Conservation (phyloP, 805 yeast species). For the Candida patagonica region DNA sequence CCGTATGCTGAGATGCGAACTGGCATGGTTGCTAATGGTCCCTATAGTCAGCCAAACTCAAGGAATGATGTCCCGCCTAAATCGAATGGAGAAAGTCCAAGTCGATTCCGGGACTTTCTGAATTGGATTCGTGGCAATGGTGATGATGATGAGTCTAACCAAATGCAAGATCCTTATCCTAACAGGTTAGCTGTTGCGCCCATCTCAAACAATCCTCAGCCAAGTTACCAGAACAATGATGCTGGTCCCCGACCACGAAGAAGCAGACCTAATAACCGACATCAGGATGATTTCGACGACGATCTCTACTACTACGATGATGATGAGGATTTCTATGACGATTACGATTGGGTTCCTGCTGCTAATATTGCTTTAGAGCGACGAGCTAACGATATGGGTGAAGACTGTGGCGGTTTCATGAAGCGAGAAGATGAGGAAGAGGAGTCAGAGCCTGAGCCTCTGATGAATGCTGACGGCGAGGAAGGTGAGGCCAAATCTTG, state of each 20-base stretch:
- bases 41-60: background rate
- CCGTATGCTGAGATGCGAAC: no score
- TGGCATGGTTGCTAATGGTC: slow-evolving; percentile 2
- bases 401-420: background rate
- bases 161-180: background rate
- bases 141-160: background rate
- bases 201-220: background rate
- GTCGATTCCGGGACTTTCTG: background rate
- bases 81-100: background rate
- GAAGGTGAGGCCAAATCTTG: background rate
- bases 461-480: background rate
- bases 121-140: slow-evolving; percentile 2
- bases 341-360: background rate
- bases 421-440: background rate
- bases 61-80: background rate
- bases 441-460: background rate
- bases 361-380: background rate
- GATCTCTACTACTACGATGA: slow-evolving; percentile 4
- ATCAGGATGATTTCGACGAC: background rate
- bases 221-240: background rate
- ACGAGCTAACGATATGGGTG: background rate
- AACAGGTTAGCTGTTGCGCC: background rate
- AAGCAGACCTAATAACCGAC: background rate
- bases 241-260: background rate
- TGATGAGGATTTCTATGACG: background rate